phyloP scores from a whole-genome alignment of 805 yeast species.

The Ogataea degrootiae region DNA sequence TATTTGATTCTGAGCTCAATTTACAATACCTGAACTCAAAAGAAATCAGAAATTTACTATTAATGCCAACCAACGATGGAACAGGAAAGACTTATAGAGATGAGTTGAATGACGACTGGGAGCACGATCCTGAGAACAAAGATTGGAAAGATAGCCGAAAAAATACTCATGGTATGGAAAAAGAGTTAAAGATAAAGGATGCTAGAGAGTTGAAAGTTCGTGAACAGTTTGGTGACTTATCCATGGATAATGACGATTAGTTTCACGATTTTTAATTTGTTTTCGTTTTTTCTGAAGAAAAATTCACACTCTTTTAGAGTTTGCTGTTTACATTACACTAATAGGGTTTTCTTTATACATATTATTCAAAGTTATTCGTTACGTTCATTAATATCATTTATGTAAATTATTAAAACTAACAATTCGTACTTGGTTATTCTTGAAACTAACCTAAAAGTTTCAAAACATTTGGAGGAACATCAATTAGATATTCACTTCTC shows the following conservation, averaged over 20 bases:
- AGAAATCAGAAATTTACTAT: conserved; percentile 20
- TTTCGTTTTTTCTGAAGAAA: neutral
- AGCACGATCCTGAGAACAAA: conserved; percentile 2
- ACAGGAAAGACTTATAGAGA: conserved; percentile 7
- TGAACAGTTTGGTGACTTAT: conserved; percentile 19
- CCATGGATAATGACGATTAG: conserved; percentile 4
- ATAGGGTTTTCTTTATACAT: too few relatives aligned
- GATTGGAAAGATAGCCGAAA: conserved; percentile 17
- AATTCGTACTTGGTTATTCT: too few relatives aligned
- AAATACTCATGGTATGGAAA: conserved; percentile 16
- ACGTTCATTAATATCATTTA: neutral
- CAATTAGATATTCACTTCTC: neutral
- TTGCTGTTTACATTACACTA: too few relatives aligned
- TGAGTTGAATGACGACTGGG: conserved; percentile 8
- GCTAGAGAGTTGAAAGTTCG: conserved; percentile 23
- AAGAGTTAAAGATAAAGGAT: conserved; percentile 20
- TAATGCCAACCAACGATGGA: conserved; percentile 12
- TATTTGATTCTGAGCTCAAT: conserved; percentile 49
- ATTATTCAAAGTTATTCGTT: neutral
- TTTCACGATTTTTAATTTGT: neutral
- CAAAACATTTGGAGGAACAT: neutral
- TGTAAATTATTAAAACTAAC: neutral
- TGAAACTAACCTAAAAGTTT: neutral
- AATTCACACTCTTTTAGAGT: too few relatives aligned
- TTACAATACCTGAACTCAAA: conserved; percentile 36